Evolutionary conservation across 495 filamentous ascomycete genomes (phyloP).

Genomic region (Terfezia boudieri): DNA sequence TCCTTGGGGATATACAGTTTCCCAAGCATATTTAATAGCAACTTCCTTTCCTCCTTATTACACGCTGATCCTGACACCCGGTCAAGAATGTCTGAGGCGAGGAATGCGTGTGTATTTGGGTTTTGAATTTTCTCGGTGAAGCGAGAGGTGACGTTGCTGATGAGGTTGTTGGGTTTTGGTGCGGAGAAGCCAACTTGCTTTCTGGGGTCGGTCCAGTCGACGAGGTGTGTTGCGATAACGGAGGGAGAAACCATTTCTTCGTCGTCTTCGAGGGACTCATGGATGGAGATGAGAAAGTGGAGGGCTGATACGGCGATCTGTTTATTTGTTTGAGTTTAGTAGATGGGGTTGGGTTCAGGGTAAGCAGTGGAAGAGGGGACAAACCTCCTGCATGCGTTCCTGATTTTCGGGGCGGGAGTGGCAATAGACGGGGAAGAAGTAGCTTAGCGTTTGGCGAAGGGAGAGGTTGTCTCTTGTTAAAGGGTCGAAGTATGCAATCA

Average conservation of each 20-base stretch:
- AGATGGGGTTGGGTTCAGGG: too few relatives aligned
- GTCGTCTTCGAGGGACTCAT: slow-evolving; percentile 48
- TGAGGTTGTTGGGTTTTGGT: background rate
- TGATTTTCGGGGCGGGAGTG: slow-evolving; percentile 63
- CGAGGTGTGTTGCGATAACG: slow-evolving; percentile 53
- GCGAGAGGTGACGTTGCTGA: slow-evolving; percentile 30
- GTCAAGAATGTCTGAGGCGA: slow-evolving; percentile 42
- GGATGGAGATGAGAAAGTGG: slow-evolving; percentile 30
- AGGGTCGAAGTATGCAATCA: slow-evolving; percentile 79
- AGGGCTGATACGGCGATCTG: slow-evolving; percentile 28
- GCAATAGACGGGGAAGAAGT: slow-evolving; percentile 91
- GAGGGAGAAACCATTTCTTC: slow-evolving; percentile 61
- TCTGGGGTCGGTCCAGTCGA: slow-evolving; percentile 91
- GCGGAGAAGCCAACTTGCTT: slow-evolving; percentile 37
- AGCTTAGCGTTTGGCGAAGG: slow-evolving; percentile 74
- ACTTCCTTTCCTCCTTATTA: slow-evolving; percentile 55
- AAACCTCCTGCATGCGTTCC: slow-evolving; percentile 47
- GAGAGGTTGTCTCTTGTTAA: slow-evolving; percentile 58
- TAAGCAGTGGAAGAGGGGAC: slow-evolving; percentile 43
- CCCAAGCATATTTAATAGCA: slow-evolving; percentile 48
- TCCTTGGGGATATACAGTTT: slow-evolving; percentile 59
- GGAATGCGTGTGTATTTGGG: slow-evolving; percentile 42
- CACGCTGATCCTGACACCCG: slow-evolving; percentile 30
- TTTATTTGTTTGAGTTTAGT: slow-evolving; percentile 20
- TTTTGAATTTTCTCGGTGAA: slow-evolving; percentile 37